Evolutionary conservation across 345 rosid genomes (phyloP).

Genomic region (Jatropha curcas): DNA sequence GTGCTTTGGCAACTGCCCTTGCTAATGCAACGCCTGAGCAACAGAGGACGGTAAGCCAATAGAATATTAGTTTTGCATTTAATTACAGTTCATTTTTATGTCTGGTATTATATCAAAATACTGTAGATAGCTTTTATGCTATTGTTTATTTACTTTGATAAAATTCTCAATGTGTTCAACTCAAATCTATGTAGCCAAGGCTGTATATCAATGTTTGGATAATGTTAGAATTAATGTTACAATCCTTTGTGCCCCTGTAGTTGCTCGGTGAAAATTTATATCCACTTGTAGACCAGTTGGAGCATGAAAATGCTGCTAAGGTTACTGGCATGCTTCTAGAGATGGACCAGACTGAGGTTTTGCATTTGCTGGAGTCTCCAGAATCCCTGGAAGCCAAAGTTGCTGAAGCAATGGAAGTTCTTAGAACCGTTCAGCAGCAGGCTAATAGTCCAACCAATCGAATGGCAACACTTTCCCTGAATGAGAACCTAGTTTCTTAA

Average conservation of each 20-base stretch:
- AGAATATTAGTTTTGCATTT: too few relatives aligned
- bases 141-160: background rate
- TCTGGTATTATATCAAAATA: too few relatives aligned
- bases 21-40: constrained; percentile 29
- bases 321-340: constrained; percentile 96
- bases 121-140: too few relatives aligned
- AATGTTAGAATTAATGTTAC: background rate
- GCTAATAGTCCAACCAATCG: constrained; percentile 61
- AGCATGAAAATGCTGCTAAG: constrained; percentile 83
- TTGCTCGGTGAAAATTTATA: constrained; percentile 91
- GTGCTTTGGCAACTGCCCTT: constrained; percentile 30
- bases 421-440: constrained; percentile 67
- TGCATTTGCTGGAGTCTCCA: constrained; percentile 89
- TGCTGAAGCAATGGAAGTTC: constrained; percentile 87
- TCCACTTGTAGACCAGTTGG: constrained; percentile 86
- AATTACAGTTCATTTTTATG: too few relatives aligned
- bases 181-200: background rate
- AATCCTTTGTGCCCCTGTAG: constrained; percentile 30
- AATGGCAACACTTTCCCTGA: constrained; percentile 65
- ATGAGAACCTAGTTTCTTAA: constrained; percentile 57
- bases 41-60: constrained; percentile 25
- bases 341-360: constrained; percentile 90
- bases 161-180: background rate
- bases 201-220: background rate
- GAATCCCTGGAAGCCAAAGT: constrained; percentile 86